These are phyloP conservation scores for Cutaneotrichosporon cavernicola DNA, from an alignment of 1,284 basidiomycete genomes.

Conservation along the genomic window DNA sequence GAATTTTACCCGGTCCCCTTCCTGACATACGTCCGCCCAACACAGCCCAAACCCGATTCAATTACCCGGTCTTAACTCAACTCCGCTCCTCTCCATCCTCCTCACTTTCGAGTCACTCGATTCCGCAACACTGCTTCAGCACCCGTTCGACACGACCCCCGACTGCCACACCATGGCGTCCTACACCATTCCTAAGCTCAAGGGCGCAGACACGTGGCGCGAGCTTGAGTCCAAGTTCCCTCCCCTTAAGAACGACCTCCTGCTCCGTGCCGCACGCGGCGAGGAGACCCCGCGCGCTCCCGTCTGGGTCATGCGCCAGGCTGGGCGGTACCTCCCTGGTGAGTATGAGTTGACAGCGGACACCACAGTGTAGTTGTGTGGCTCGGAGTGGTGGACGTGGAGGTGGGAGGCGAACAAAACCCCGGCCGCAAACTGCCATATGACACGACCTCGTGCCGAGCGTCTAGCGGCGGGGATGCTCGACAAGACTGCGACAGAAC, in stretches of 20 bases:
- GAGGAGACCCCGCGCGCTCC: constrained; percentile 87
- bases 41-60: background rate
- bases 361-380: background rate
- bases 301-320: constrained; percentile 99
- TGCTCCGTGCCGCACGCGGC: constrained; percentile 83
- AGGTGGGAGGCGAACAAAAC: no score
- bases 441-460: background rate
- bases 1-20: background rate
- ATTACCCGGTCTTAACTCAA: background rate
- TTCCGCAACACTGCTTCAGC: constrained; percentile 6
- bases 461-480: background rate
- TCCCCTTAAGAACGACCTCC: constrained; percentile 79
- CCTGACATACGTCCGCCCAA: no score
- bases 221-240: constrained; percentile 52
- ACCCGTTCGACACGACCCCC: constrained; percentile 13
- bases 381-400: background rate
- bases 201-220: constrained; percentile 35
- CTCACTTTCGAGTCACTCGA: background rate
- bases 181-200: constrained; percentile 34
- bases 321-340: constrained; percentile 93
- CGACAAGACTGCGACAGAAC: no score
- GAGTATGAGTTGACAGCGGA: constrained; percentile 35
- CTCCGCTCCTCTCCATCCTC: background rate
- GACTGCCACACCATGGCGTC: constrained; percentile 17
- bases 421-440: no score